Base-by-base conservation (phyloP, 331 rosid genomes). In the Stylosanthes scabra region DNA sequence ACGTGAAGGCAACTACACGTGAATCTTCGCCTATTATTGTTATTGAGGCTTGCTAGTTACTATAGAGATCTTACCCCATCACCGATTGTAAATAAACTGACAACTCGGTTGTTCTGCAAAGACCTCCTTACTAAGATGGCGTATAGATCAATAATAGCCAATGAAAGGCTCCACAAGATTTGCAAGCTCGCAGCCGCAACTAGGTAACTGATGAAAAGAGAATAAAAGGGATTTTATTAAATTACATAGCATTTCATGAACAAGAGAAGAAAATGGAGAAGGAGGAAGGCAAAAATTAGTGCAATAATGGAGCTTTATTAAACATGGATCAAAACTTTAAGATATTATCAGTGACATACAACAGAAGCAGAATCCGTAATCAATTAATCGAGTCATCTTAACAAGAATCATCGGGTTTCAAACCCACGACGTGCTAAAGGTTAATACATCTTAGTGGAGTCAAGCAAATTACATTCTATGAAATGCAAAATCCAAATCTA, bases 141-240 rank as follows among this genome's bases (percentile, higher is more conserved):
- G 76, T 93, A 91, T 37, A 83, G 65, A 68, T 93, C 97, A 52
- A 78, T 65, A 78, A 93, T 63, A 47, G 96, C 96, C 54, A 93
- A 57, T 37, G 89, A 76, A 52, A 91, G 20, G 77, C 97, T 91
- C 97, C 98, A 93, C 69, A 85, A 37, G 68, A 83, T 49, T 78
- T 91, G 97, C 75, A 93, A 85, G 50, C 96, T 79, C 39, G 93
- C 82, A 70, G 95, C 98, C 14, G 96, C 90, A 56, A 93, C 93
- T 66, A 89, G 96, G 84, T 89, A 91, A 72, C 97, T 91, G 89
- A 78, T 6, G 66, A 27, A 66, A 77, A 75, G 51, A 79, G 46
- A 69, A 44, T 56, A 74, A 61, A 69, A 66, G 62, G 14, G 49
- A 49, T 67, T 76, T 45, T 46, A 69, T 3, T 50, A 15, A 11